Conservation (phyloP, 257 asterid species). For the Hygrophila difformis region DNA sequence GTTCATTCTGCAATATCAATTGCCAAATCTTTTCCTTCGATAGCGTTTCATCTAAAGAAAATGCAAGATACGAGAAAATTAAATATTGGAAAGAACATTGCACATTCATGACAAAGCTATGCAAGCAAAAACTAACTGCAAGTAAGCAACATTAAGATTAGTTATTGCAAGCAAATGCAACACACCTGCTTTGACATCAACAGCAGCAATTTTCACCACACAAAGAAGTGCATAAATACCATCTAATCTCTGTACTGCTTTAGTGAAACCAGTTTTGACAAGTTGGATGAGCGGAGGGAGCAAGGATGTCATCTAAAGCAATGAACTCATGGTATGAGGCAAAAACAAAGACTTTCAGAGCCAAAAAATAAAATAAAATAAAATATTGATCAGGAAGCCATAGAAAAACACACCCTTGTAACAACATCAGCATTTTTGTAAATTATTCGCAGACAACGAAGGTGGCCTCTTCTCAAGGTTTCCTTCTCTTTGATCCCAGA, state of each 20-base stretch:
- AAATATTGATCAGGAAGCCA: slow-evolving; percentile 7
- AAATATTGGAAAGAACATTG: too few relatives aligned
- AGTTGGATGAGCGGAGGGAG: slow-evolving; percentile 79
- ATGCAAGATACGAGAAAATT: slow-evolving; percentile 26
- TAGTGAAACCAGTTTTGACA: slow-evolving; percentile 87
- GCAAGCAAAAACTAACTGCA: slow-evolving; percentile 9
- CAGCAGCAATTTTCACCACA: slow-evolving; percentile 62
- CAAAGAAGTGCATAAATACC: slow-evolving; percentile 85
- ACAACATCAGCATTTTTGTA: slow-evolving; percentile 68
- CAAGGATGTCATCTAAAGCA: slow-evolving; percentile 64
- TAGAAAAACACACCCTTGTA: slow-evolving; percentile 37
- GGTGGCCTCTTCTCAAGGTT: slow-evolving; percentile 74
- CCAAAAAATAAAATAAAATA: background rate
- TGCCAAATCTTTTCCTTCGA: slow-evolving; percentile 93
- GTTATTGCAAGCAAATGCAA: too few relatives aligned
- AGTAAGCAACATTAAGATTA: slow-evolving; percentile 3
- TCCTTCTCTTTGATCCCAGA: slow-evolving; percentile 96
- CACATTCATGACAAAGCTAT: slow-evolving; percentile 7
- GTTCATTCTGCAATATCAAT: slow-evolving; percentile 85
- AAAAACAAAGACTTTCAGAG: slow-evolving; percentile 10
- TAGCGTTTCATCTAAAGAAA: slow-evolving; percentile 60
- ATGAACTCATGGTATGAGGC: slow-evolving; percentile 11
- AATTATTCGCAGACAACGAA: slow-evolving; percentile 68
- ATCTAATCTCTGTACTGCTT: slow-evolving; percentile 89
- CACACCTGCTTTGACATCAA: slow-evolving; percentile 96